Conservation (phyloP, 257 asterid species). For the Nicotiana tabacum region DNA sequence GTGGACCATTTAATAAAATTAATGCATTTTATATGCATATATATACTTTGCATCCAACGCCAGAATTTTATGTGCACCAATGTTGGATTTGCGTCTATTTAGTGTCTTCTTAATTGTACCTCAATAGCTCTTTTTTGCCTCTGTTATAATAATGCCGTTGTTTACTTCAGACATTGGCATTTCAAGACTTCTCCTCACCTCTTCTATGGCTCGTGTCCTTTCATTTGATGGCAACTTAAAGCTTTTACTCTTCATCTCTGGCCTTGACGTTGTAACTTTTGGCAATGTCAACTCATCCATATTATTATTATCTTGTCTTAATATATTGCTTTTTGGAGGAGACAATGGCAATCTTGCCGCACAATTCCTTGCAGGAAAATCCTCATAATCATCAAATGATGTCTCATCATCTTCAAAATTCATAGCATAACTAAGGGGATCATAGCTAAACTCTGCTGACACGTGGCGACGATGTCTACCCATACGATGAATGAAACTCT, state of each 20-base stretch:
- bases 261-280: neutral
- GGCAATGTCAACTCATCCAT: neutral
- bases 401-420: constrained; percentile 26
- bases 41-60: neutral
- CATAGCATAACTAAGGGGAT: constrained; percentile 34
- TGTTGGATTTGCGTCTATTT: neutral
- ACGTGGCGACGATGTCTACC: constrained; percentile 26
- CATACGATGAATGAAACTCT: constrained; percentile 8
- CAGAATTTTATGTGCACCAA: neutral
- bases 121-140: neutral
- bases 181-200: constrained; percentile 18
- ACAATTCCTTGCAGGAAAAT: constrained; percentile 23
- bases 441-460: constrained; percentile 36
- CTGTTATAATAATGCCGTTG: neutral
- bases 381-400: neutral
- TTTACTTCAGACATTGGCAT: constrained; percentile 5
- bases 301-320: neutral
- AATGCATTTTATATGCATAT: neutral
- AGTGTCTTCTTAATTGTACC: neutral
- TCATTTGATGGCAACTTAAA: neutral
- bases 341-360: constrained; percentile 32
- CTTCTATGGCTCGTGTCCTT: constrained; percentile 8
- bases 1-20: neutral
- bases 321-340: constrained; percentile 8
- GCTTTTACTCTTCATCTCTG: neutral